These are phyloP conservation scores for Aschersonia sp. DNA, from an alignment of 2,329 filamentous ascomycete species.

Conservation along the genomic window DNA sequence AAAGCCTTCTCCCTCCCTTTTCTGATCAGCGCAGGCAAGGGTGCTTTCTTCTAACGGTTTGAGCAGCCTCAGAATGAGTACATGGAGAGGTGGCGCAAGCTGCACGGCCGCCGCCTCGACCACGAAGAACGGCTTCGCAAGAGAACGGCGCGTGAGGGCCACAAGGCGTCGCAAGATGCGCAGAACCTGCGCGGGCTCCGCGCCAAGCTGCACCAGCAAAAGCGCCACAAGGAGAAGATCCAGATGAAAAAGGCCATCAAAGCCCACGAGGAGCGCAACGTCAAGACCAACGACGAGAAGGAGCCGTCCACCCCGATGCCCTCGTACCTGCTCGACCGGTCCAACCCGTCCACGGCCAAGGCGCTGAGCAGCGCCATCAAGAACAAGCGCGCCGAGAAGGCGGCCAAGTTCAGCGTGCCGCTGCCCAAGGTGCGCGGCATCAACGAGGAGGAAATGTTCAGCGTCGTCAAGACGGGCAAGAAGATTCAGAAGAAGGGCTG, in stretches of 20 bases:
- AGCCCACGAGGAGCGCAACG: conserved; percentile 88
- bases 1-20: no score
- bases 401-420: conserved; percentile 82
- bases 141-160: conserved; percentile 71
- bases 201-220: conserved; percentile 87
- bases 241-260: conserved; percentile 93
- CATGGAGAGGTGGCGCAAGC: conserved; percentile 58
- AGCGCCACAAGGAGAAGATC: conserved; percentile 93
- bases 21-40: neutral
- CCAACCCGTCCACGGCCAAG: conserved; percentile 43
- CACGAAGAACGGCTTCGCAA: conserved; percentile 85
- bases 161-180: conserved; percentile 77
- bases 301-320: conserved; percentile 72
- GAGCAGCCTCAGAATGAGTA: conserved; percentile 63
- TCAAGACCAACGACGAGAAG: conserved; percentile 75
- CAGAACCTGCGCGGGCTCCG: conserved; percentile 85
- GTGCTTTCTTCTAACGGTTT: neutral
- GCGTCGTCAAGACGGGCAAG: conserved; percentile 89
- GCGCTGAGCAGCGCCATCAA: conserved; percentile 78
- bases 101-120: conserved; percentile 45
- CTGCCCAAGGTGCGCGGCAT: conserved; percentile 87
- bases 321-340: conserved; percentile 85
- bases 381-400: conserved; percentile 88
- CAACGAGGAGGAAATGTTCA: conserved; percentile 94
- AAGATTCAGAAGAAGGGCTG: conserved; percentile 77